These are phyloP conservation scores for Apium graveolens DNA, from an alignment of 129 eudicot genomes.

Conservation along the genomic window DNA sequence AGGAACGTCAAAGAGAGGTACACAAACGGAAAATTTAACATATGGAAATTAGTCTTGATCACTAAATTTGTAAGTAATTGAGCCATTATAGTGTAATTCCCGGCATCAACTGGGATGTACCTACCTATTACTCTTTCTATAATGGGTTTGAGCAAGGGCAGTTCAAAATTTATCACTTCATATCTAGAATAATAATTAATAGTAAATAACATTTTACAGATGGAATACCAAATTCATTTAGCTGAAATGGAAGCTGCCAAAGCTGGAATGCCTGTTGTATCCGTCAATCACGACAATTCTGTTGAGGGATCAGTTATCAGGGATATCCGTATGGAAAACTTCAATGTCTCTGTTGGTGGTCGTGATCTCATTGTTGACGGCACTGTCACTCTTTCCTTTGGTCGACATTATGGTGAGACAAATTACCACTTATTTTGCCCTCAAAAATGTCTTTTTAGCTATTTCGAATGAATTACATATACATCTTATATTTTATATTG, in stretches of 20 bases:
- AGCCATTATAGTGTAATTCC: not conserved
- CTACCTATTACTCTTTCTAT: not conserved
- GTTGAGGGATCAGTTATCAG: slow-evolving; percentile 58
- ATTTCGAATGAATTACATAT: not conserved
- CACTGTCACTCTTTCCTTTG: slow-evolving; percentile 71
- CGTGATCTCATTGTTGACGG: slow-evolving; percentile 96
- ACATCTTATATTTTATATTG: not conserved
- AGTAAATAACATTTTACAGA: slow-evolving; percentile 26
- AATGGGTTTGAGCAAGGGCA: not conserved
- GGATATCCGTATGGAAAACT: slow-evolving; percentile 93
- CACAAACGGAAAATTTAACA: not conserved
- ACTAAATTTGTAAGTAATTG: not conserved
- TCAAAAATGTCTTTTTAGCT: not conserved
- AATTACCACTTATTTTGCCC: not conserved
- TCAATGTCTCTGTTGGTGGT: slow-evolving; percentile 92
- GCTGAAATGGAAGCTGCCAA: slow-evolving; percentile 93
- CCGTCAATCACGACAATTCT: slow-evolving; percentile 64
- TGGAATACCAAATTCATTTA: slow-evolving; percentile 77
- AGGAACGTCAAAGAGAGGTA: slow-evolving; percentile 98
- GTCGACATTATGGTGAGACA: slow-evolving; percentile 88
- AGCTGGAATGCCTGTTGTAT: slow-evolving; percentile 96
- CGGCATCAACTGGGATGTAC: not conserved
- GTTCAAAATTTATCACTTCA: not conserved
- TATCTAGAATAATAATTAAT: not conserved
- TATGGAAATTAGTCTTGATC: not conserved